These are phyloP conservation scores for Colletotrichum destructivum DNA, from an alignment of 2,329 filamentous ascomycete genomes.

Conservation along the genomic window DNA sequence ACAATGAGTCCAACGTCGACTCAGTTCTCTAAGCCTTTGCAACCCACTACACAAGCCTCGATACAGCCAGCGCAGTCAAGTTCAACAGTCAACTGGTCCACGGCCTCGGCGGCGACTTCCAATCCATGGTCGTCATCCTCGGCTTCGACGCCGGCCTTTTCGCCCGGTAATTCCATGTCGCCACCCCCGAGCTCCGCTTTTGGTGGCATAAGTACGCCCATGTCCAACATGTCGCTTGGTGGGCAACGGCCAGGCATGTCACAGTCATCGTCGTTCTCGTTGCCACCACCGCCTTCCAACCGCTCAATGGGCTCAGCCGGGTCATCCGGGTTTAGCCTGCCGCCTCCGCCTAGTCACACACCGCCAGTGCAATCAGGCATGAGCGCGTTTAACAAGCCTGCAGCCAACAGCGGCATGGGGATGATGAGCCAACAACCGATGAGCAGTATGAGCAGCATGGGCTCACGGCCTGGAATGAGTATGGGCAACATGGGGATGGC, in stretches of 20 bases:
- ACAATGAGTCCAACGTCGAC: conserved; percentile 71
- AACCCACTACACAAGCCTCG: conserved; percentile 54
- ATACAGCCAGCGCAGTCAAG: conserved; percentile 46
- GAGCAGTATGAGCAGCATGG: conserved; percentile 41
- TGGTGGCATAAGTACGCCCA: conserved; percentile 58
- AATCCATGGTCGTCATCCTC: conserved; percentile 66
- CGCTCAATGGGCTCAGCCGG: conserved; percentile 45
- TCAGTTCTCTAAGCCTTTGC: conserved; percentile 74
- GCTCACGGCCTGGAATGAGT: conserved; percentile 38
- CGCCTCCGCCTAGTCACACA: conserved; percentile 58
- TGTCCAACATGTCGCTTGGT: conserved; percentile 65
- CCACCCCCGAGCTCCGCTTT: conserved; percentile 52
- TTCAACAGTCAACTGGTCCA: conserved; percentile 67
- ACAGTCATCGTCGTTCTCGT: conserved; percentile 67
- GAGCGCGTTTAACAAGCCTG: conserved; percentile 42
- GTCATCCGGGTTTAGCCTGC: conserved; percentile 62
- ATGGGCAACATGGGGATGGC: conserved; percentile 46
- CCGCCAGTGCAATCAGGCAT: conserved; percentile 47
- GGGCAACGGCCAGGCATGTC: conserved; percentile 57
- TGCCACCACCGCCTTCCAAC: conserved; percentile 67
- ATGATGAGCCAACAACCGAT: conserved; percentile 36
- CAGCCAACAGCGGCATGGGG: conserved; percentile 36
- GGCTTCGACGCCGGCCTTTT: conserved; percentile 41
- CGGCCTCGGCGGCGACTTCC: conserved; percentile 55
- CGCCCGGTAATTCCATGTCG: conserved; percentile 33